Base-by-base conservation (phyloP, 495 filamentous ascomycete genomes). In the Parmelia sp. region DNA sequence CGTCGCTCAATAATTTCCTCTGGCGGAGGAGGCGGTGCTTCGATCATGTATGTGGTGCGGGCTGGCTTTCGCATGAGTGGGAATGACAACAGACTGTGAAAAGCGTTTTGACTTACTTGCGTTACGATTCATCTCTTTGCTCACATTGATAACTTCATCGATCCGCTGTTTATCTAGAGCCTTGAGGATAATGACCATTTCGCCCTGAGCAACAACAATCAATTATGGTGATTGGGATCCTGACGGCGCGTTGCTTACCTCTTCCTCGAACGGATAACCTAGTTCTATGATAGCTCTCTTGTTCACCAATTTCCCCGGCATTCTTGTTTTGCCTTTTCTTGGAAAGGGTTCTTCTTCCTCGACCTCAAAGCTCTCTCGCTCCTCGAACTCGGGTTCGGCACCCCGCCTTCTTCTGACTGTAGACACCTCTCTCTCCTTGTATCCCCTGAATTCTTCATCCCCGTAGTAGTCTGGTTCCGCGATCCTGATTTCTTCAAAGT, bases 151-250 rank as follows among this genome's bases (percentile, higher is more conserved):
- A 61, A 96, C 78, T 68, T 93, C 88, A 70, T 96, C 91, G 69
- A 96, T 96, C 66, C 95, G 89, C 35, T 91, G 85, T 65, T 94
- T 92, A 17, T 88, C 90, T 29, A 96, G 80, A 4, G 92, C 92
- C 66, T 87, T 85, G 69, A 86, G 84, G 23, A 96, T 86, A 64
- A 96, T 81, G 70, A 93, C 83, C 58, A 84, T 84, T 57, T 88
- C 86, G 45, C 86, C 90, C 89, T 95, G 21, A 8, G 37, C 53
- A 51, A 61, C 42, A 60, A 51, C 31, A 63, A 45, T 27, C 56
- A 66, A 36, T 19, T 31, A 17, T 15, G 51, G n/a, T 21, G 14
- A 29, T 25, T 19, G 17, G 29, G 8, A 47, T 23, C 35, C 1
- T 19, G 14, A 21, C 21, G 17, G 11, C 7, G 37, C 5, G 53